Conservation (phyloP, 768 basidiomycete genomes). For the Podaxis sp. region DNA sequence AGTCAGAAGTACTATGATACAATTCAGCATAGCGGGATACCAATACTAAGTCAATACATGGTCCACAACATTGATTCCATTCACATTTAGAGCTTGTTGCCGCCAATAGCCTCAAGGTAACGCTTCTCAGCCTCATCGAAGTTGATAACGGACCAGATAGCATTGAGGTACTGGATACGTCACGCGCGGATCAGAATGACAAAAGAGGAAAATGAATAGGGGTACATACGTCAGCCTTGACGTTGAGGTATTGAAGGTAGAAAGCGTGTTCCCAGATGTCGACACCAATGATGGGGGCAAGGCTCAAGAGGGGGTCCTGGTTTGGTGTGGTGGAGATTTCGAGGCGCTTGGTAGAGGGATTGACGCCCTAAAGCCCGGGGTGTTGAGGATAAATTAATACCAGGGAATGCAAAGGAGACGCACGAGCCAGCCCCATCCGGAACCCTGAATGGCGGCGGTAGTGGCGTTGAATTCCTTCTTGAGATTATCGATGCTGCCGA, state of each 20-base stretch:
- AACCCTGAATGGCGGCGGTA: constrained; percentile 93
- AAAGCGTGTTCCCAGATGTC: constrained; percentile 98
- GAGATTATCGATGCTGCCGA: constrained; percentile 84
- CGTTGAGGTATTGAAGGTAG: constrained; percentile 83
- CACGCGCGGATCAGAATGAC: constrained; percentile 39
- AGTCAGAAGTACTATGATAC: background rate
- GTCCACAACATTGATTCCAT: background rate
- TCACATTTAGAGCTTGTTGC: constrained; percentile 19
- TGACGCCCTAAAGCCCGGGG: constrained; percentile 57
- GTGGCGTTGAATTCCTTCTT: constrained; percentile 85
- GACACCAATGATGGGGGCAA: constrained; percentile 90
- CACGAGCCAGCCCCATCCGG: constrained; percentile 98
- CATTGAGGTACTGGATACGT: constrained; percentile 77
- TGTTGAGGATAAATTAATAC: background rate
- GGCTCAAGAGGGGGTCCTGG: constrained; percentile 84
- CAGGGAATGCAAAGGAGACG: constrained; percentile 22
- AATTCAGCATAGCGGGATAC: background rate
- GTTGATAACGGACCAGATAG: constrained; percentile 96
- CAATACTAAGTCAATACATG: background rate
- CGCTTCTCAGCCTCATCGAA: constrained; percentile 87
- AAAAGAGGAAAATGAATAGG: constrained; percentile 28
- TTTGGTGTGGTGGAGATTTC: constrained; percentile 93
- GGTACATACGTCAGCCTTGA: constrained; percentile 84
- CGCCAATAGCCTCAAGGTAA: constrained; percentile 34
- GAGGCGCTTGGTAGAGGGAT: constrained; percentile 63